These are phyloP conservation scores for Collariella sp. DNA, from an alignment of 495 filamentous ascomycete species.

Conservation along the genomic window DNA sequence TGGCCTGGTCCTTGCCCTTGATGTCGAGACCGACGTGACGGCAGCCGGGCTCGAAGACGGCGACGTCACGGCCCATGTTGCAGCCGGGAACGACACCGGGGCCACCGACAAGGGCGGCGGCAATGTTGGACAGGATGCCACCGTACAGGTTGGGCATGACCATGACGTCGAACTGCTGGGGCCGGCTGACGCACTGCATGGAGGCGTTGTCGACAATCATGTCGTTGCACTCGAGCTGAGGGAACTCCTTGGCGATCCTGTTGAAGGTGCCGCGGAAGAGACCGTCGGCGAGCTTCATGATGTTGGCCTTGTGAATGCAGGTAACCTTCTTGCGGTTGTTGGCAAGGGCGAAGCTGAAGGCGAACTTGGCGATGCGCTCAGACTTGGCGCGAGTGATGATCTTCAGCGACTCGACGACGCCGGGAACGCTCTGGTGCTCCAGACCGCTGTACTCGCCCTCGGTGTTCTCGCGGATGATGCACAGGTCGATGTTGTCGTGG, in stretches of 20 bases:
- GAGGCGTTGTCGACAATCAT: slow-evolving; percentile 99
- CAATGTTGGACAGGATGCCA: slow-evolving; percentile 97
- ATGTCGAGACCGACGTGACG: slow-evolving; percentile 98
- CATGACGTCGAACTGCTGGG: slow-evolving; percentile 99
- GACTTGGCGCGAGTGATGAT: slow-evolving; percentile 98
- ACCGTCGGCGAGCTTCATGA: slow-evolving; percentile 99
- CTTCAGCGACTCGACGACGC: slow-evolving; percentile 98
- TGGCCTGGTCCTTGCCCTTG: slow-evolving; percentile 97
- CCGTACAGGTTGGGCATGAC: slow-evolving; percentile 99
- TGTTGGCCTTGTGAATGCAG: slow-evolving; percentile 99
- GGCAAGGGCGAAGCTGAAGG: slow-evolving; percentile 92
- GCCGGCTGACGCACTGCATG: slow-evolving; percentile 93
- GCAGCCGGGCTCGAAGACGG: slow-evolving; percentile 98
- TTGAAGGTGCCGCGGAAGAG: slow-evolving; percentile 97
- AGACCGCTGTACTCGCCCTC: slow-evolving; percentile 98
- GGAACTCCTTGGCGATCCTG: slow-evolving; percentile 83
- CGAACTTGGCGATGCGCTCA: slow-evolving; percentile 97
- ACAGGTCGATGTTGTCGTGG: slow-evolving; percentile 92
- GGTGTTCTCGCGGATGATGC: slow-evolving; percentile 99
- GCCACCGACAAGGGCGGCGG: slow-evolving; percentile 94
- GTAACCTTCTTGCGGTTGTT: slow-evolving; percentile 99
- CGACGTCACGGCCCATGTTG: slow-evolving; percentile 98
- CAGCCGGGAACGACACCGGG: slow-evolving; percentile 95
- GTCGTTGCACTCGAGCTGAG: slow-evolving; percentile 87
- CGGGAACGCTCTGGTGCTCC: slow-evolving; percentile 94